Conservation (phyloP, 164 flowering plant species). For the Stephania yunnanensis region DNA sequence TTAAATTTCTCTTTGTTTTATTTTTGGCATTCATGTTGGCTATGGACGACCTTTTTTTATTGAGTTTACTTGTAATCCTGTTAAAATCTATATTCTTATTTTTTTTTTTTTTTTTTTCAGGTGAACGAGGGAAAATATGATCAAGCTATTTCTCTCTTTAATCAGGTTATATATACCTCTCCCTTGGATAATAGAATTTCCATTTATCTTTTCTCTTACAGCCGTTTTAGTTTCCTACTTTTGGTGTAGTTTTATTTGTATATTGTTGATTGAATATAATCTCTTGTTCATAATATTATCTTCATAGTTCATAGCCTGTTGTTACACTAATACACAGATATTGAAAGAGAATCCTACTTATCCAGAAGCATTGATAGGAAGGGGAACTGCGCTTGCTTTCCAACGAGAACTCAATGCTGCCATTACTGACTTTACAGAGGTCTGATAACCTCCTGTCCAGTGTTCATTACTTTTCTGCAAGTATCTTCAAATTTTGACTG, state of each 20-base stretch:
- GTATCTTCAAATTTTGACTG: slow-evolving; percentile 2
- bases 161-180: slow-evolving; percentile 48
- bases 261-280: not conserved
- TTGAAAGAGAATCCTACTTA: slow-evolving; percentile 71
- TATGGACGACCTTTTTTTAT: not conserved
- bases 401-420: slow-evolving; percentile 82
- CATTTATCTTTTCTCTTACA: not conserved
- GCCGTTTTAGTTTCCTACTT: not conserved
- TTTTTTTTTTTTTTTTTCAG: slow-evolving; percentile 28
- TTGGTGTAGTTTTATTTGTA: not conserved
- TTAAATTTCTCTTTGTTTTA: not conserved
- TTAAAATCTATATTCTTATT: not conserved
- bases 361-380: slow-evolving; percentile 93
- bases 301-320: slow-evolving; percentile 5
- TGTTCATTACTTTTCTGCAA: not conserved
- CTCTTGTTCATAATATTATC: not conserved
- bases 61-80: not conserved
- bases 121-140: slow-evolving; percentile 94
- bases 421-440: slow-evolving; percentile 87
- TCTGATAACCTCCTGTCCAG: slow-evolving; percentile 17
- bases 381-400: slow-evolving; percentile 97
- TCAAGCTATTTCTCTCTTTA: slow-evolving; percentile 74
- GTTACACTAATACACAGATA: slow-evolving; percentile 38
- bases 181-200: not conserved
- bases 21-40: not conserved